Evolutionary conservation across 176 grass and related monocot genomes (phyloP).

Genomic region (Triticum turgidum): DNA sequence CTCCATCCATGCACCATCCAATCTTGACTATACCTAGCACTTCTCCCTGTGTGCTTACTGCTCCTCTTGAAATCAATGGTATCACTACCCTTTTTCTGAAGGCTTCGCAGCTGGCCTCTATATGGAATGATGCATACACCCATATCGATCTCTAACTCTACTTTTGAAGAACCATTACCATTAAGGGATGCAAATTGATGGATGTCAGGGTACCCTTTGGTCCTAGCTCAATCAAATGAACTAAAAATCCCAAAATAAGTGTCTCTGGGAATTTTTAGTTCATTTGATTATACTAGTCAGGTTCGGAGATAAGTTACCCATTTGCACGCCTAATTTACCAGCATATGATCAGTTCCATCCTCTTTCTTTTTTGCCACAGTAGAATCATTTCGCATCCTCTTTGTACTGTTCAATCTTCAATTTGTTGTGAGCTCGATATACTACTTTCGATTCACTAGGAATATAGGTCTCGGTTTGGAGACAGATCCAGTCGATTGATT

Average conservation of each 20-base stretch:
- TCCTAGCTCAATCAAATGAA: too few relatives aligned
- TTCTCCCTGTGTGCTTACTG: background rate
- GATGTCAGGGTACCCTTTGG: too few relatives aligned
- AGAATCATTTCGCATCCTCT: background rate
- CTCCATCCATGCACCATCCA: background rate
- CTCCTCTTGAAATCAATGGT: background rate
- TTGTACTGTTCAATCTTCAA: background rate
- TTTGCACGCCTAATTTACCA: too few relatives aligned
- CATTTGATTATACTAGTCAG: too few relatives aligned
- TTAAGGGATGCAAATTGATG: background rate
- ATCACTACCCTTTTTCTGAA: background rate
- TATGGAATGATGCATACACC: background rate
- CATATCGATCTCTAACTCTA: background rate
- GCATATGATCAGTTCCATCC: background rate
- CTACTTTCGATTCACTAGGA: background rate
- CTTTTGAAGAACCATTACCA: background rate
- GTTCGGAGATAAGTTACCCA: too few relatives aligned
- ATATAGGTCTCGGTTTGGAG: slow-evolving; percentile 14
- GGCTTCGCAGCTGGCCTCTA: background rate
- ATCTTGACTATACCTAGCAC: background rate
- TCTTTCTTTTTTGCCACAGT: background rate
- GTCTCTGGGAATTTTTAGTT: too few relatives aligned
- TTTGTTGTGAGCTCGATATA: background rate
- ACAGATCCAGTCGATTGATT: background rate
- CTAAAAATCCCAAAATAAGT: too few relatives aligned